A percentile compares a stretch with the other conserved stretches of the same genome.
phyloP scores from a whole-genome alignment of 2,329 filamentous ascomycete genomes.

The Bipolaris oryzae region DNA sequence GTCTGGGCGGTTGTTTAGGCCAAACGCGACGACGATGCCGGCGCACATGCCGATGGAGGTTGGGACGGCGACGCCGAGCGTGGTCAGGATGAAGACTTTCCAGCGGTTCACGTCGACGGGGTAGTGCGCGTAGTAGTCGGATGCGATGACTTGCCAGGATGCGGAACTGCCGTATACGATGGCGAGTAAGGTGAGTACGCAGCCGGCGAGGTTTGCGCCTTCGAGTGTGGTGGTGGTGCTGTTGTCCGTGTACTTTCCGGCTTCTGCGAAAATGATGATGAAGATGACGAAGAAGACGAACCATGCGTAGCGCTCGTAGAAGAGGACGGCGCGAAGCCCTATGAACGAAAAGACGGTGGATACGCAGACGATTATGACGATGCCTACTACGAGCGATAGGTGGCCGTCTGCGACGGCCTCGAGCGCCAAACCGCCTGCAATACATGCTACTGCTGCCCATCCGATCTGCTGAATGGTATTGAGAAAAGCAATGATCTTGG shows the following conservation, averaged over 20 bases:
- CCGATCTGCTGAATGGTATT: conserved; percentile 56
- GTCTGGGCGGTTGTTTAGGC: conserved; percentile 42
- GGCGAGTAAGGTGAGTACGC: conserved; percentile 35
- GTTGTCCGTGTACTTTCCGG: conserved; percentile 53
- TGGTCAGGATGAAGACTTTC: conserved; percentile 53
- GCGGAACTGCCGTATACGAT: conserved; percentile 49
- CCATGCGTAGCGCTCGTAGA: conserved; percentile 59
- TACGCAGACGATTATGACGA: conserved; percentile 51
- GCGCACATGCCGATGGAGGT: conserved; percentile 54
- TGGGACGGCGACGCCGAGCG: conserved; percentile 50
- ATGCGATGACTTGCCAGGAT: conserved; percentile 51
- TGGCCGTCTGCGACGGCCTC: conserved; percentile 51
- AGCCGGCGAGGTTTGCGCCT: conserved; percentile 44
- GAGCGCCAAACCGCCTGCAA: conserved; percentile 52
- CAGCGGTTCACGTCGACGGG: conserved; percentile 47
- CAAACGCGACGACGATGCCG: conserved; percentile 51
- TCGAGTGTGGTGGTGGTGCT: conserved; percentile 39
- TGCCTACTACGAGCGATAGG: conserved; percentile 53
- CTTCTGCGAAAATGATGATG: conserved; percentile 56
- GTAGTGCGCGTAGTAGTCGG: conserved; percentile 54
- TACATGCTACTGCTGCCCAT: conserved; percentile 51
- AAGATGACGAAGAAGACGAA: conserved; percentile 56
- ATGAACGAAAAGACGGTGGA: conserved; percentile 48
- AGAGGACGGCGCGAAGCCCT: conserved; percentile 53
- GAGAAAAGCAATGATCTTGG: conserved; percentile 55